Base-by-base conservation (phyloP, 176 grass and related monocot species). In the Puccinellia tenuiflora region DNA sequence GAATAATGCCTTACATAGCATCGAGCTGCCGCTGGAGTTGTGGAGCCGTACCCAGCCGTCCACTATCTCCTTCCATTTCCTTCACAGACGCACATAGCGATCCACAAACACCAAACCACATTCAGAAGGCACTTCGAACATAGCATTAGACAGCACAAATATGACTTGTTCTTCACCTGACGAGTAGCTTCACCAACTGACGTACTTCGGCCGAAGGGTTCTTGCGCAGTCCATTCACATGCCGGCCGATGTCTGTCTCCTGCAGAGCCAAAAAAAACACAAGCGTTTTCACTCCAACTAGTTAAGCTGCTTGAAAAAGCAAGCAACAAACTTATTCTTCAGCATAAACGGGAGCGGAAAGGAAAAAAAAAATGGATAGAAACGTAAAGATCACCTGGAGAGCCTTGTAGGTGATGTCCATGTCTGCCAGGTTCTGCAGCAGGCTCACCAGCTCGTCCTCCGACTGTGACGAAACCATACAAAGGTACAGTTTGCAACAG, bases 1-100 rank as follows among this genome's bases (percentile, higher is more conserved):
- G 76, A 55, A 85, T 43, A 75, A 43, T 53, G 26, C 13, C 79
- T 5, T 91, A 97, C 92, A 85, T 78, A 90, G 81, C 69, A 92
- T 87, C 2, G 76, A 88, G 82, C 79, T 21, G 47, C 88, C 66
- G 1, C 59, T 48, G 29, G 90, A 88, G 73, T 86, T 94, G 81
- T 77, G 81, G 48, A 78, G 89, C 75, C 88, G 85, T 88, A 91
- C 84, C 88, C 88, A 94, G 26, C 87, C 86, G 7, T 92, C 88
- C 26, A 94, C 84, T 20, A 91, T 80, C 51, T 91, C 81, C 76
- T 97, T 97, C 95, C 95, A 97, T 81, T 94, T 97, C 71, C 95
- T 97, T 65, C 26, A 76, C 7, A 28, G 17, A 13, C 13, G 10
- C 52, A 61, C 6, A 74, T 22, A 87, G 73, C 28, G 29, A 84